These are phyloP conservation scores for Naganishia onofrii DNA, from an alignment of 768 basidiomycete species.

Conservation along the genomic window DNA sequence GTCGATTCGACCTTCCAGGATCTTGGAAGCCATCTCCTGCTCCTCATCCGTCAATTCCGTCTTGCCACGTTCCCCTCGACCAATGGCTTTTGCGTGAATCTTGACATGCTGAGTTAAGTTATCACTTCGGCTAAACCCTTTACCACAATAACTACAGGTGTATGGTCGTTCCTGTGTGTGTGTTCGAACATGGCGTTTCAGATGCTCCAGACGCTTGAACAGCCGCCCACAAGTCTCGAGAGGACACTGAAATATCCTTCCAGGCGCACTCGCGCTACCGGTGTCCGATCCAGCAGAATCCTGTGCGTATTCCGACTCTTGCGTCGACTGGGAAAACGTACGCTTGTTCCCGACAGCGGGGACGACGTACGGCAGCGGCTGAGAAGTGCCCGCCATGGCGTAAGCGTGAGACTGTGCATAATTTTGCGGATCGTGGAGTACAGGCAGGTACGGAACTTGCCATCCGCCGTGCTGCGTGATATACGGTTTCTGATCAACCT, in stretches of 20 bases:
- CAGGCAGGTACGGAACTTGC: not conserved
- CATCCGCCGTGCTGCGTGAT: not conserved
- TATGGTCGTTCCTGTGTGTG: slow-evolving; percentile 88
- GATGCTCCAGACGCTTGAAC: slow-evolving; percentile 88
- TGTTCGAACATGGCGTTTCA: slow-evolving; percentile 81
- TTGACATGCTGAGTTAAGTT: slow-evolving; percentile 83
- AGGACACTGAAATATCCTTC: slow-evolving; percentile 70
- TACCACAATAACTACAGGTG: slow-evolving; percentile 68
- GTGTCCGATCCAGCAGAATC: slow-evolving; percentile 3
- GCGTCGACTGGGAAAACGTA: not conserved
- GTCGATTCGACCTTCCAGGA: not conserved
- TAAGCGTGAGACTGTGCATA: not conserved
- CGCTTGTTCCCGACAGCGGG: not conserved
- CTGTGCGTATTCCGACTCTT: slow-evolving; percentile 9
- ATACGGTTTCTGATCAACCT: not conserved
- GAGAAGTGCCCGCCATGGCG: not conserved
- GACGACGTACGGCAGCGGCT: not conserved
- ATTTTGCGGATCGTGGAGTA: not conserved
- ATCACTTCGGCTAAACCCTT: slow-evolving; percentile 83
- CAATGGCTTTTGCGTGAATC: slow-evolving; percentile 61
- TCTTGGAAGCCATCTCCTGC: not conserved
- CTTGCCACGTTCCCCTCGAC: not conserved
- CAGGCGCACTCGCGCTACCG: not conserved
- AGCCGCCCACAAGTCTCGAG: slow-evolving; percentile 75
- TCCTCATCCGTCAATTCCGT: slow-evolving; percentile 3